Percentiles rank a stretch among this genome's conserved stretches.
Conservation (phyloP, 257 asterid species). For the Anisodus acutangulus region DNA sequence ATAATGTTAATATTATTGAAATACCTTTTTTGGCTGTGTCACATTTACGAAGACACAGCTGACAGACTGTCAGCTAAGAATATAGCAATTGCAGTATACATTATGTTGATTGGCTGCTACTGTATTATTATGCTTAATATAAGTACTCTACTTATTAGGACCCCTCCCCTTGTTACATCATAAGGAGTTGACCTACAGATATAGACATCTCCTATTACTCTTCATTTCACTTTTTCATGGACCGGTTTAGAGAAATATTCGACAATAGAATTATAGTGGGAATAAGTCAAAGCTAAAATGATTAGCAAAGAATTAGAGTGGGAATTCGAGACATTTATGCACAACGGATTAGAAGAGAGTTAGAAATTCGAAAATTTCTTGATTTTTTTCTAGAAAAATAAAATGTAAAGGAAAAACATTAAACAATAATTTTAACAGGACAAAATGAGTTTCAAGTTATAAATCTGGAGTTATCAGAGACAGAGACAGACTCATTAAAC, state of each 20-base stretch:
- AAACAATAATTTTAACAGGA: too few species aligned
- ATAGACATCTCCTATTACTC: slow-evolving; percentile 35
- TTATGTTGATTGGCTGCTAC: background rate
- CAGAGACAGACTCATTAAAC: too few species aligned
- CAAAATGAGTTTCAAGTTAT: too few species aligned
- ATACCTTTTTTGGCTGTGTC: background rate
- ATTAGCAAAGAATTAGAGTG: slow-evolving; percentile 45
- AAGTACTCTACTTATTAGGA: background rate
- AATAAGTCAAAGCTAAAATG: slow-evolving; percentile 48
- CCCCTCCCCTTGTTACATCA: slow-evolving; percentile 28
- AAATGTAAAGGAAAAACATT: background rate
- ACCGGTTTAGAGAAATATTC: background rate
- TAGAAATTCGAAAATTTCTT: background rate
- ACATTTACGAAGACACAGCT: slow-evolving; percentile 25
- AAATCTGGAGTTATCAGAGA: too few species aligned
- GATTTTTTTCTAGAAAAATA: background rate
- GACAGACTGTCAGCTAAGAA: slow-evolving; percentile 28
- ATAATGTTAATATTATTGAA: background rate
- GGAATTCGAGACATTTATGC: slow-evolving; percentile 37
- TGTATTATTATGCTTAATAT: background rate
- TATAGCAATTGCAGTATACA: slow-evolving; percentile 21
- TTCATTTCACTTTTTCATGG: background rate
- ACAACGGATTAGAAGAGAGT: background rate
- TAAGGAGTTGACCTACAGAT: slow-evolving; percentile 56
- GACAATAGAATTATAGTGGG: background rate